A percentile compares a stretch with the other conserved stretches of the same genome.
Conservation (phyloP, 192 early-diverging fungal species). For the Backusella macrospora region DNA sequence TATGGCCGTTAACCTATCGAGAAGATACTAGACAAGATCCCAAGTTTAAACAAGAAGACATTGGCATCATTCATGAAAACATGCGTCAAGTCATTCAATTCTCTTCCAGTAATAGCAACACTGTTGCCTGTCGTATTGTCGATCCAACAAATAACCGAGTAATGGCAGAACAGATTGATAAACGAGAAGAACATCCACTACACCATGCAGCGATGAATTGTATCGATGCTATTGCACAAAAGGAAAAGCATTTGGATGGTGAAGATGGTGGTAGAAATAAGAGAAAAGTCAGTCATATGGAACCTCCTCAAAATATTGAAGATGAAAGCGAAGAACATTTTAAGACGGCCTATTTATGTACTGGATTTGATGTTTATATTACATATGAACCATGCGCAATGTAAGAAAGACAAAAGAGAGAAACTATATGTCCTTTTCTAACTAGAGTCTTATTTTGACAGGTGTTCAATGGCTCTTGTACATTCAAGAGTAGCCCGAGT, state of each 20-base stretch:
- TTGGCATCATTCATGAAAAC: conserved; percentile 39
- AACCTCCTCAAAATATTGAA: background rate
- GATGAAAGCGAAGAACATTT: too few relatives aligned
- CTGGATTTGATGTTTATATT: conserved; percentile 80
- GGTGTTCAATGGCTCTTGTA: conserved; percentile 92
- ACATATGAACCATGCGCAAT: conserved; percentile 88
- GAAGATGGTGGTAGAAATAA: conserved; percentile 21
- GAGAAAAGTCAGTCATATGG: conserved; percentile 28
- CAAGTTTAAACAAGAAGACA: conserved; percentile 45
- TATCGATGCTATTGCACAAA: conserved; percentile 63
- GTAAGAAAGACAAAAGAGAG: conserved; percentile 44
- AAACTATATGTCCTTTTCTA: conserved; percentile 11
- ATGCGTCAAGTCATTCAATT: conserved; percentile 38
- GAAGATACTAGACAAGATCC: conserved; percentile 53
- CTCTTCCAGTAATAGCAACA: conserved; percentile 26
- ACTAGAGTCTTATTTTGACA: conserved; percentile 28
- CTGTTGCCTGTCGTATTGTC: conserved; percentile 52
- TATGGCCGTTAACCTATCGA: conserved; percentile 86
- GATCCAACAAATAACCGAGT: conserved; percentile 53
- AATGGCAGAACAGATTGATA: conserved; percentile 54
- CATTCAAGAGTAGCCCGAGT: conserved; percentile 89
- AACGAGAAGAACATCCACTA: conserved; percentile 65
- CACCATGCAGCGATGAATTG: conserved; percentile 83
- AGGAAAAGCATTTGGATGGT: conserved; percentile 44
- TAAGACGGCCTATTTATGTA: conserved; percentile 71